Evolutionary conservation across 2,329 filamentous ascomycete genomes (phyloP), one percentile per base, ranked within the genome.

Genomic region (Diaporthe capsici): DNA sequence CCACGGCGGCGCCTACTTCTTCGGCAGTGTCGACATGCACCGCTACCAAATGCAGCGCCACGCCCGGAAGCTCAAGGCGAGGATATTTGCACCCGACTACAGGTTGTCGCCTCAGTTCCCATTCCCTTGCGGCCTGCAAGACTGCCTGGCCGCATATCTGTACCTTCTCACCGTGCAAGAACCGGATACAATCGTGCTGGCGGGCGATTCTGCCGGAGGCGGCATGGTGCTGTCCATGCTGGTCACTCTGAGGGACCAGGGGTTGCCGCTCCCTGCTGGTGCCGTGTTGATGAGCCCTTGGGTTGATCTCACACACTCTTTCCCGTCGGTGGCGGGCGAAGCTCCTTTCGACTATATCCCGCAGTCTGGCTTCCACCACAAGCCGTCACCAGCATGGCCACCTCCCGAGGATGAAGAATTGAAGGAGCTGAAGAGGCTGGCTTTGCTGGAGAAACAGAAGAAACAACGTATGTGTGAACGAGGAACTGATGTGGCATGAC

Each of bases 1-100:
- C 31, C 97, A 98, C 81, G 97, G 97, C 20, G 96, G 96, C 9
- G 96, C 94, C 28, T 98, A 98, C 85, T 99, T 93, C 85, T 98
- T 99, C 82, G 96, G 97, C 20, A 97, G 95, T 80, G 93, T 98
- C 51, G 96, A 98, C 82, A 96, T 98, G 84, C 97, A 98, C 86
- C 92, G 97, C n/a, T 98, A 98, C 85, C 96, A 98, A 88, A 92
- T 99, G 89, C 97, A 99, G 84, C 90, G 96, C 67, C 96, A 98
- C 88, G 97, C 97, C 39, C 90, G 97, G 72, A 98, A 98, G 85
- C 89, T 99, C 76, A 95, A 97, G 84, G 96, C 95, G 25, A 90
- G 95, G 73, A 94, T 98, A 10, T 92, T 98, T 83, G 95, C 96
- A 34, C 94, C 96, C 7, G 88, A 92, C 77, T 99, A 98, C 84